Evolutionary conservation across 2,329 filamentous ascomycete species (phyloP).

Genomic region (Alternaria sp.): DNA sequence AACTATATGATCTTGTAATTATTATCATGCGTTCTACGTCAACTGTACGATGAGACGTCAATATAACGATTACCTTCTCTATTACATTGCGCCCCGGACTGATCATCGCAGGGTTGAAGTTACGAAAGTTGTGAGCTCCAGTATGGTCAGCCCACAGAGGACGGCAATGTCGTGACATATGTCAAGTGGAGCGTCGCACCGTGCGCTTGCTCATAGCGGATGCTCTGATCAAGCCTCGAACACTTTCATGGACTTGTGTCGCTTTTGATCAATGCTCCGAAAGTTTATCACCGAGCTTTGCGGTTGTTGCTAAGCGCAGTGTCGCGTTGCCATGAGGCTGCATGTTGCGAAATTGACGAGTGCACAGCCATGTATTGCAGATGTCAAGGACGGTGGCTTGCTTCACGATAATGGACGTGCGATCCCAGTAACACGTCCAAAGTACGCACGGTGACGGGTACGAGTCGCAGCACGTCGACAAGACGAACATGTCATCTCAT

Average conservation of each 20-base stretch:
- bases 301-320: neutral
- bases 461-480: conserved; percentile 9
- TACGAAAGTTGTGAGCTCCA: neutral
- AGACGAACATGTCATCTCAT: neutral
- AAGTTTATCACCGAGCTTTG: neutral
- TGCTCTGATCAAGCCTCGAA: conserved; percentile 6
- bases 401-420: conserved; percentile 19
- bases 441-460: conserved; percentile 22
- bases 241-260: conserved; percentile 1
- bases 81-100: neutral
- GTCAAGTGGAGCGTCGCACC: conserved; percentile 1
- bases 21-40: conserved; percentile 22
- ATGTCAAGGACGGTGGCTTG: conserved; percentile 18
- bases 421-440: conserved; percentile 12
- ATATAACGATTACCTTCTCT: conserved; percentile 29
- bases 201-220: conserved; percentile 2
- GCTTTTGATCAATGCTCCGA: conserved; percentile 6
- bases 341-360: neutral
- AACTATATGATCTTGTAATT: conserved; percentile 33
- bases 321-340: conserved; percentile 1
- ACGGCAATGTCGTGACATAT: neutral
- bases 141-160: neutral
- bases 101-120: conserved; percentile 2
- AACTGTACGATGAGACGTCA: conserved; percentile 21
- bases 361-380: conserved; percentile 9